These are phyloP conservation scores for Thalassiosira livingstoniorum DNA, from an alignment of 352 stramenopile species.

Conservation along the genomic window DNA sequence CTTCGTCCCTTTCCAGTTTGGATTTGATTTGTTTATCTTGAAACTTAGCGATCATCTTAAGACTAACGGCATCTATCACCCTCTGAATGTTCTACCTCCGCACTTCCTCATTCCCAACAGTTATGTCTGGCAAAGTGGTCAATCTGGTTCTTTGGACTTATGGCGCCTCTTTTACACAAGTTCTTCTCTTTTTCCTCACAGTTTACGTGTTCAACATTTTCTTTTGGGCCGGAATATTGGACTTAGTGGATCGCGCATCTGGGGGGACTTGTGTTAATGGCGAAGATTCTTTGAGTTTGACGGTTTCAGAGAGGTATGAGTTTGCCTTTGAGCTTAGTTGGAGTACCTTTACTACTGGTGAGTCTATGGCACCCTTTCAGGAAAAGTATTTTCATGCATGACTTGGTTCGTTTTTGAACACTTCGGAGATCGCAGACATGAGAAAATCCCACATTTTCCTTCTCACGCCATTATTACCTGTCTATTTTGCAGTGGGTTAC, in stretches of 20 bases:
- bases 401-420: too few relatives aligned
- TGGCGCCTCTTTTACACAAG: constrained; percentile 20
- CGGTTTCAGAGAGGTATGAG: constrained; percentile 19
- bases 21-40: too few relatives aligned
- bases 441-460: too few relatives aligned
- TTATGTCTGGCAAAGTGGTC: constrained; percentile 18
- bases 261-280: constrained; percentile 31
- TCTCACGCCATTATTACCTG: too few relatives aligned
- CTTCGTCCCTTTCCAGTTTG: too few relatives aligned
- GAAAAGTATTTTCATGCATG: too few relatives aligned
- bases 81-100: too few relatives aligned
- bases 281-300: constrained; percentile 2
- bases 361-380: too few relatives aligned
- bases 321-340: constrained; percentile 38
- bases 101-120: too few relatives aligned
- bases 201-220: constrained; percentile 48
- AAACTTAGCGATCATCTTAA: too few relatives aligned
- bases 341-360: constrained; percentile 40
- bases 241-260: constrained; percentile 15
- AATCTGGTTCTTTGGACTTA: constrained; percentile 40
- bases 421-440: too few relatives aligned
- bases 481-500: constrained; percentile 36
- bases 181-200: constrained; percentile 35
- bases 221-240: constrained; percentile 24
- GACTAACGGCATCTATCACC: too few relatives aligned